Evolutionary conservation across 2,329 filamentous ascomycete species (phyloP).

Genomic region (Fonsecaea pedrosoi): DNA sequence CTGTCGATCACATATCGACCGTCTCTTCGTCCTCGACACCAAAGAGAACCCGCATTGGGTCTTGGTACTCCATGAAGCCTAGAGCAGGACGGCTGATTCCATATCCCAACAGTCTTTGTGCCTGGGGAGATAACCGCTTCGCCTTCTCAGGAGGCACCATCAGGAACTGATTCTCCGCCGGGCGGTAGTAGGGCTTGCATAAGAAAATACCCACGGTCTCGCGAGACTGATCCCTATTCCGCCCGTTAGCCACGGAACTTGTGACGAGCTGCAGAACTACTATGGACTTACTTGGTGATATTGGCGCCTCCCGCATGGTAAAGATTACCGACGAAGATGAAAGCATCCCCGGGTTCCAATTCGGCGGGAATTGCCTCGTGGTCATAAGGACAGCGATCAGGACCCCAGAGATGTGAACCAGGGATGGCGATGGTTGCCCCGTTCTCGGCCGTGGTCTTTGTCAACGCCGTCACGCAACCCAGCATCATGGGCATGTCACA

Average conservation of each 20-base stretch:
- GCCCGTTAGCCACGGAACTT: constrained; percentile 5
- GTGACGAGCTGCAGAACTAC: background rate
- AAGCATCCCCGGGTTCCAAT: constrained; percentile 46
- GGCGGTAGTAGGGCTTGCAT: constrained; percentile 36
- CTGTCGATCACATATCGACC: constrained; percentile 40
- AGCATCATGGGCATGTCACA: constrained; percentile 49
- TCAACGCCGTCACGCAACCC: constrained; percentile 48
- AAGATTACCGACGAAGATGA: constrained; percentile 47
- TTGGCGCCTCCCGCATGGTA: constrained; percentile 47
- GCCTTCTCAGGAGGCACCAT: constrained; percentile 38
- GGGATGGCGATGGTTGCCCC: constrained; percentile 45
- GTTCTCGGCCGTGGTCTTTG: constrained; percentile 41
- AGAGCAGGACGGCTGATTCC: constrained; percentile 37
- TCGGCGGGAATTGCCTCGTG: constrained; percentile 42
- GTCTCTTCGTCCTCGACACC: constrained; percentile 46
- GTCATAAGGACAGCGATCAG: constrained; percentile 34
- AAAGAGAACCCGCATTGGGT: constrained; percentile 39
- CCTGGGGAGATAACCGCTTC: constrained; percentile 34
- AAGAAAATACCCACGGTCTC: constrained; percentile 36
- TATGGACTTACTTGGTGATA: constrained; percentile 37
- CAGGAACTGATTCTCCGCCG: constrained; percentile 43
- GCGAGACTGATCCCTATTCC: constrained; percentile 31
- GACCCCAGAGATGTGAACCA: constrained; percentile 42
- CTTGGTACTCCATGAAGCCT: constrained; percentile 39
- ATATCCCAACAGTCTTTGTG: constrained; percentile 42